Conservation (phyloP, 306 rosid species). For the Albizia julibrissin region DNA sequence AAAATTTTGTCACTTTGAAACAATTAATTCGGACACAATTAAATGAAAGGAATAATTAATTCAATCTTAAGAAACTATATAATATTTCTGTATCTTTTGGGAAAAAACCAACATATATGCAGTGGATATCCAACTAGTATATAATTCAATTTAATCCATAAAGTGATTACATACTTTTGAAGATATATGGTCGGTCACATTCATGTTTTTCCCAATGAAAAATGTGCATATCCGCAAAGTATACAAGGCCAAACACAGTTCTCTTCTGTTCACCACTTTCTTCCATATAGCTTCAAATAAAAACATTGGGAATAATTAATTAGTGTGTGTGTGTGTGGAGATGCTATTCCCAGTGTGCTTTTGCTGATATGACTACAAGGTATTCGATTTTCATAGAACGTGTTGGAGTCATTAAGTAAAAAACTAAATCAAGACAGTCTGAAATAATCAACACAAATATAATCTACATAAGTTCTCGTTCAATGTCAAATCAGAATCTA, state of each 20-base stretch:
- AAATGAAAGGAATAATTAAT: neutral
- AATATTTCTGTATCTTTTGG: neutral
- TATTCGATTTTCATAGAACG: neutral
- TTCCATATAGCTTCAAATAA: neutral
- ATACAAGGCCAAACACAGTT: neutral
- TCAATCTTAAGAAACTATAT: neutral
- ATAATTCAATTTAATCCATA: neutral
- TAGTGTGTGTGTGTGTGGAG: neutral
- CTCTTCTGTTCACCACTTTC: neutral
- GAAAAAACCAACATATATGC: neutral
- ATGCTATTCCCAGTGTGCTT: neutral
- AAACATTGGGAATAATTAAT: neutral
- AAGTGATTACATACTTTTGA: neutral
- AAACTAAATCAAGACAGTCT: neutral
- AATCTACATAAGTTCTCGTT: neutral
- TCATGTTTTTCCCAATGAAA: neutral
- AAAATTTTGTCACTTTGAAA: neutral
- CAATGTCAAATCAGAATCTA: slow-evolving; percentile 24
- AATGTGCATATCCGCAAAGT: neutral
- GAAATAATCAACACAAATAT: neutral
- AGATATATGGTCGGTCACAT: neutral
- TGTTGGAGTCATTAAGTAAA: neutral
- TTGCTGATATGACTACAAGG: neutral
- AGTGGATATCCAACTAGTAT: neutral
- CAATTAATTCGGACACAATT: neutral